phyloP scores from a whole-genome alignment of 2,329 filamentous ascomycete genomes.

The Chrysosporium queenslandicum region DNA sequence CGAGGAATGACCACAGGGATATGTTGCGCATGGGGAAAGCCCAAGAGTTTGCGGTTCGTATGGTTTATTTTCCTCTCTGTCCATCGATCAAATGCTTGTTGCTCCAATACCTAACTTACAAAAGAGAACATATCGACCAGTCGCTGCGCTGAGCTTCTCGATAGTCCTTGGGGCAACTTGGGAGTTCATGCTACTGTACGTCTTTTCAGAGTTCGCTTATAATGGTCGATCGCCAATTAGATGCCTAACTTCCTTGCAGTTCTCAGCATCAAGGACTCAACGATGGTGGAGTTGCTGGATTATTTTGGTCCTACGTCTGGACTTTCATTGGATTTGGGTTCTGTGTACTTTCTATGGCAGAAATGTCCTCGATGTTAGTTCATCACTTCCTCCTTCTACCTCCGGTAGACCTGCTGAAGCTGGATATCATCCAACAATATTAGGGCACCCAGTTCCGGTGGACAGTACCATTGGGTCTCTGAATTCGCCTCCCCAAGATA shows the following conservation, averaged over 20 bases:
- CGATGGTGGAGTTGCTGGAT: slow-evolving; percentile 19
- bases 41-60: slow-evolving; percentile 26
- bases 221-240: neutral
- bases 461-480: slow-evolving; percentile 51
- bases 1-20: slow-evolving; percentile 23
- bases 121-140: slow-evolving; percentile 27
- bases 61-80: neutral
- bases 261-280: slow-evolving; percentile 20
- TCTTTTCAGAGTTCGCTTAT: neutral
- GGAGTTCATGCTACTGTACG: slow-evolving; percentile 30
- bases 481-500: slow-evolving; percentile 42
- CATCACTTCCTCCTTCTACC: neutral
- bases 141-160: slow-evolving; percentile 29
- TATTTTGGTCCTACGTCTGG: slow-evolving; percentile 29
- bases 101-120: slow-evolving; percentile 5
- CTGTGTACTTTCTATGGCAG: slow-evolving; percentile 50
- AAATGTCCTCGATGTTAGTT: slow-evolving; percentile 44
- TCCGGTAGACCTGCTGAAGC: neutral
- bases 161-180: slow-evolving; percentile 30
- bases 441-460: slow-evolving; percentile 47
- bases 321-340: slow-evolving; percentile 59
- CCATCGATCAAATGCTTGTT: neutral
- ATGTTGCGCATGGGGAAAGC: slow-evolving; percentile 29
- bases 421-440: neutral
- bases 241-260: slow-evolving; percentile 13